Evolutionary conservation across 768 basidiomycete genomes (phyloP), one percentile per base, ranked within the genome.

Genomic region (Asterophora lycoperdoides): DNA sequence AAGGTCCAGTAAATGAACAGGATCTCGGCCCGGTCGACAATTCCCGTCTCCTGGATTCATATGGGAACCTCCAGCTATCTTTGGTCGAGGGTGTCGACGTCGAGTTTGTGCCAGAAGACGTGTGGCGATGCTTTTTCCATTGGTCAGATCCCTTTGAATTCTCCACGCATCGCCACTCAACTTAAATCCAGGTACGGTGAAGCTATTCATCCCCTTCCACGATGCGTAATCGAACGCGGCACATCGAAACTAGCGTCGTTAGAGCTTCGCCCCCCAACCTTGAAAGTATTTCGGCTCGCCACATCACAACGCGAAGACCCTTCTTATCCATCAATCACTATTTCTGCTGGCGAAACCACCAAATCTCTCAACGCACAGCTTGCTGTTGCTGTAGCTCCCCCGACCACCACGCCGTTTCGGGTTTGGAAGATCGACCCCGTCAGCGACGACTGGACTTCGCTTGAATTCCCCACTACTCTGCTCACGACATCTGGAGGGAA

Each of bases 1-100:
- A 84, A 58, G 86, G 81, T 14, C 62, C 68, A 2, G 61, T 88
- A 28, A 68, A 74, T 28, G 84, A 88, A 63, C 65, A 76, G 18
- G 76, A 84, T 51, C 63, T 91, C 51, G 84, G 84, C 19, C 80
- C 89, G 26, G 80, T 94, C 43, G 80, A 93, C 63, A 94, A 93
- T 64, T 68, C 80, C 17, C 60, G 68, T 13, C 72, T 95, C 38
- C 64, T 88, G 46, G 81, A 83, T 59, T 59, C 67, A 9, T 71
- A 74, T 49, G 79, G 78, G 37, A 69, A 70, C 51, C 68, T 86
- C 49, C 68, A 63, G 19, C 52, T 60, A 18, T 60, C 67, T 15
- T 61, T 85, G 13, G 53, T 68, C 20, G 89, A 93, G 59, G 78
- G 81, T 17, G 62, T 80, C 23, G 78, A 96, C 60, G 78, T 86